Conservation (phyloP, 306 rosid genomes). For the Prunus armeniaca region DNA sequence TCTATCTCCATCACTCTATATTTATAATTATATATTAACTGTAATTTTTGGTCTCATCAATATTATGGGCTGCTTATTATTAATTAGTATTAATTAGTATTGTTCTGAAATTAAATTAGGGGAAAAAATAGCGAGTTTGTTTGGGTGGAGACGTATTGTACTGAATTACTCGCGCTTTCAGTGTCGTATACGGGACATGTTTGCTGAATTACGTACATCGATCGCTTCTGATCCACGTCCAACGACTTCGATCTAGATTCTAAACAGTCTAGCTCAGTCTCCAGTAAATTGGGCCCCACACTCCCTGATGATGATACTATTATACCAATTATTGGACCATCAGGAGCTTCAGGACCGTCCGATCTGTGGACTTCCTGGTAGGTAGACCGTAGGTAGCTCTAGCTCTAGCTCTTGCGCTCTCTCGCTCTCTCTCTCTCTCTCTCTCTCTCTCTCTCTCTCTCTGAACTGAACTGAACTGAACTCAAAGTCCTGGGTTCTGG, state of each 20-base stretch:
- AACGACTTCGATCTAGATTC: conserved; percentile 20
- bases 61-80: neutral
- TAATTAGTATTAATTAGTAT: neutral
- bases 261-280: neutral
- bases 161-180: neutral
- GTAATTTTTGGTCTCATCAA: neutral
- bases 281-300: conserved; percentile 5
- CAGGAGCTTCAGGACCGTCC: conserved; percentile 20
- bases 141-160: neutral
- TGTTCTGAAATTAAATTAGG: neutral
- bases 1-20: neutral
- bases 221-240: conserved; percentile 21
- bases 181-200: neutral
- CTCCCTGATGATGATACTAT: conserved; percentile 25
- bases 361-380: neutral
- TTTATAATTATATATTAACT: neutral
- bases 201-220: neutral
- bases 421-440: neutral
- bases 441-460: neutral
- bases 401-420: neutral
- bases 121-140: neutral
- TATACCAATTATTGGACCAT: conserved; percentile 16
- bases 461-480: neutral
- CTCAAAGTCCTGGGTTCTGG: neutral
- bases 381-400: neutral